Evolutionary conservation across 139 green algal species (phyloP), one percentile per base, ranked within the genome.

Genomic region (Coelastrella sp.): DNA sequence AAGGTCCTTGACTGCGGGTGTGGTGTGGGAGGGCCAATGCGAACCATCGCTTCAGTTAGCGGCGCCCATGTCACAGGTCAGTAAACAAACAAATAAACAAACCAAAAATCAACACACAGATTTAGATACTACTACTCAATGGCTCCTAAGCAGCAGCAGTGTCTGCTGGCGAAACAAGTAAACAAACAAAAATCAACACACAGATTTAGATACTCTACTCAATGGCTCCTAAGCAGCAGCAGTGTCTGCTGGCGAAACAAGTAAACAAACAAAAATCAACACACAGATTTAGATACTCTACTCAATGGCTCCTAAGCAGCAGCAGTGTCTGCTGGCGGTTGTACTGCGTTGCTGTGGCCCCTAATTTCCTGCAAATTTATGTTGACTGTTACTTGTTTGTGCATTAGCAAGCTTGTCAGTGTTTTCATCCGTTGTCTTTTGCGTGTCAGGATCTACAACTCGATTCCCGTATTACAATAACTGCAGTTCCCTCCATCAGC

Each of bases 1-100:
- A 93, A 91, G 61, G 91, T 82, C 12, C 92, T 99, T 22, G 98
- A 99, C 90, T 95, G 96, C 20, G 98, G 98, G 57, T 99, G 98
- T 92, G 98, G 98, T 74, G 98, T 99, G 49, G 98, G 98, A 10
- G 98, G 98, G 5, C 98, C 98, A 5, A 99, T 99, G 97, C 95
- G 98, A 73, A 98, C 95, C 0, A 97, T 99, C 58, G 98, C 98
- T 5, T 84, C 88, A 7, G 92, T 94, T 49, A 96, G 92, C 70
- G 96, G 97, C 0, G 96, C 95, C 3, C 94, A 99, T 35, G 97
- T 99, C 8, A 97, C 95, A 11, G 98, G 98, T 90, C 19, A 75
- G 96, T 10, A 0, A 11, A 19, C 17, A 10, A 70, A 49, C 35
- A 49, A 49, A 49, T 3, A 49, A 49, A 49, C 35, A 49, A 49